Base-by-base conservation (phyloP, 2,329 filamentous ascomycete genomes). In the Boeremia lycopersici region DNA sequence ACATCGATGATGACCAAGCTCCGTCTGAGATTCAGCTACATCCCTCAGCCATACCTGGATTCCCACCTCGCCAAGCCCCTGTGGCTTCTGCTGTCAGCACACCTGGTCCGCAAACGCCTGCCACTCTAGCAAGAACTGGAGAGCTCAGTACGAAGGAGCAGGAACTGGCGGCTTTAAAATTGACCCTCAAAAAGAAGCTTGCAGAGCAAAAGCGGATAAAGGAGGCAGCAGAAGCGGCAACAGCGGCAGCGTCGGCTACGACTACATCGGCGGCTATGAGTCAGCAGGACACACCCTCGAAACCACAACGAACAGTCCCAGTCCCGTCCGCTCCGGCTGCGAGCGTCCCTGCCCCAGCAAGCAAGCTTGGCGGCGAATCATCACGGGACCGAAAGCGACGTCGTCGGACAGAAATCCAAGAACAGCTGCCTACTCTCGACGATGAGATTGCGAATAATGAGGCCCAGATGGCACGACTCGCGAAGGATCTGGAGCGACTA, bases 1-100 rank as follows among this genome's bases (percentile, higher is more conserved):
- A 89, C 30, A 80, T 88, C 23, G 76, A 78, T 30, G 76, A 77
- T 48, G 85, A 85, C 25, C 85, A 82, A 41, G 81, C 79, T 31
- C 25, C 60, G 38, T n/a, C 60, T 9, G 46, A 11, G 30, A 43
- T 49, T n/a, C 61, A 53, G 17, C 62, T 59, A 26, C 35, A 31
- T 17, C 49, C 60, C 25, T 59, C 60, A 1, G 63, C 56, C 29
- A 19, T 69, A 30, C 53, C 63, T 13, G 62, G 67, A 34, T 64
- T 72, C 17, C 68, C 68, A 34, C 65, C 67, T 17, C 66, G 67
- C 17, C 59, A 66, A 19, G 50, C 69, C 7, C 62, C 65, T 35
- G 56, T 56, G 11, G 52, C 51, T 1, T 72, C 74, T 48, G 57
- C 64, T 15, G 57, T 70, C 8, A 69, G 61, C 43, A 75, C 72